These are phyloP conservation scores for Corylus heterophylla DNA, from an alignment of 306 rosid species.

Conservation along the genomic window DNA sequence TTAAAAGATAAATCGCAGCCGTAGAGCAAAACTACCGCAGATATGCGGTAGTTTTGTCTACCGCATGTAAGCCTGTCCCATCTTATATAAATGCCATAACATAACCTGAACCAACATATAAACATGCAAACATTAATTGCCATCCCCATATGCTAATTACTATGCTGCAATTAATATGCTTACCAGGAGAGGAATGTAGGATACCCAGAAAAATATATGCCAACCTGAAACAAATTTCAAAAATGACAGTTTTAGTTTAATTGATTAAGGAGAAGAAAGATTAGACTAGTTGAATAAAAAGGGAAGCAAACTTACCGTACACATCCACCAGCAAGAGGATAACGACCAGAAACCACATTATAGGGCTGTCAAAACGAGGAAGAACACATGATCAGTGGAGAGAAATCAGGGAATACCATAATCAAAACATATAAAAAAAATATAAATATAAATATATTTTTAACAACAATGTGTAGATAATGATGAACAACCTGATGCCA, in stretches of 20 bases:
- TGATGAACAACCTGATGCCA: slow-evolving; percentile 26
- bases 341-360: slow-evolving; percentile 42
- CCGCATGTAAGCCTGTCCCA: too few species aligned
- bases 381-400: background rate
- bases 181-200: slow-evolving; percentile 40
- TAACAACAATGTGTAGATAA: background rate
- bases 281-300: too few species aligned
- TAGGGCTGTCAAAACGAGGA: slow-evolving; percentile 33
- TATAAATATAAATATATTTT: too few species aligned
- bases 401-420: background rate
- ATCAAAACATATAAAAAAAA: too few species aligned
- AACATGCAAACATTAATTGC: too few species aligned
- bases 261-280: too few species aligned
- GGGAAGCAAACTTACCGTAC: slow-evolving; percentile 23
- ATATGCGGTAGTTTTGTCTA: too few species aligned
- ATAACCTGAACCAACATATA: too few species aligned
- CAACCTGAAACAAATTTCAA: slow-evolving; percentile 26
- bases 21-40: too few species aligned
- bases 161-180: background rate
- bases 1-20: too few species aligned
- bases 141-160: background rate
- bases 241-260: too few species aligned
- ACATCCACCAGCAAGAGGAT: slow-evolving; percentile 40
- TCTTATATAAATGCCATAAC: too few species aligned
- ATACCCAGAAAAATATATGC: slow-evolving; percentile 35